Evolutionary conservation across 805 yeast species (phyloP).

Genomic region (Cyberlindnera mycetangii): DNA sequence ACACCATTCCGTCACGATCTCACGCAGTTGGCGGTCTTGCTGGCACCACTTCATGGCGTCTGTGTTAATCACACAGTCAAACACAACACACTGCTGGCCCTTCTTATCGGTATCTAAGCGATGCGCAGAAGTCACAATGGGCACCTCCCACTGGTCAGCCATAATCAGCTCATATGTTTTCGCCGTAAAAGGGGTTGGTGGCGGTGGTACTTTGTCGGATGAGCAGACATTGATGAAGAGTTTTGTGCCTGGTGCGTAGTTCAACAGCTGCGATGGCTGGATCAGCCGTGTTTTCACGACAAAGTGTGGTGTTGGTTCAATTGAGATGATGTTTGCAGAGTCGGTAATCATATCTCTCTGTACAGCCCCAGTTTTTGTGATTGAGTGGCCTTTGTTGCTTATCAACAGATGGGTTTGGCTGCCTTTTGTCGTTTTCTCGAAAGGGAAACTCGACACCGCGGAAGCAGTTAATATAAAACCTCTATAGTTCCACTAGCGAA

Average conservation of each 20-base stretch:
- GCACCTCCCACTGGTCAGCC: conserved; percentile 81
- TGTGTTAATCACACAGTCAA: conserved; percentile 77
- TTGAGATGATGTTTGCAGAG: conserved; percentile 22
- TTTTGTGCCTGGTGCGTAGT: conserved; percentile 48
- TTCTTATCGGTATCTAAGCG: conserved; percentile 62
- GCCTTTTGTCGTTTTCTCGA: conserved; percentile 5
- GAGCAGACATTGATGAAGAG: conserved; percentile 79
- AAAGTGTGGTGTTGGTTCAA: conserved; percentile 63
- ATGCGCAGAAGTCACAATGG: conserved; percentile 65
- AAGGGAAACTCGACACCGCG: conserved; percentile 3
- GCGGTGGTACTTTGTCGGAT: conserved; percentile 61
- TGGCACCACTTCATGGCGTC: conserved; percentile 61
- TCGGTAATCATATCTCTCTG: no score
- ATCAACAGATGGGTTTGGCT: no score
- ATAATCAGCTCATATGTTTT: conserved; percentile 60
- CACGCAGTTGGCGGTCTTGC: conserved; percentile 53
- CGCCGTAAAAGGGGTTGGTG: conserved; percentile 48
- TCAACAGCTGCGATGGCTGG: conserved; percentile 10
- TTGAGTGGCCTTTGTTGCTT: no score
- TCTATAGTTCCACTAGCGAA: not conserved
- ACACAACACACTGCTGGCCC: conserved; percentile 60
- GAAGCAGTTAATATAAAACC: no score
- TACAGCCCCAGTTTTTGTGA: no score
- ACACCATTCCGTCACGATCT: conserved; percentile 79
- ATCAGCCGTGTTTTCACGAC: conserved; percentile 62